Percentiles rank a stretch among this genome's conserved stretches.
phyloP scores from a whole-genome alignment of 768 basidiomycete genomes.

The Clitopilus hobsonii region DNA sequence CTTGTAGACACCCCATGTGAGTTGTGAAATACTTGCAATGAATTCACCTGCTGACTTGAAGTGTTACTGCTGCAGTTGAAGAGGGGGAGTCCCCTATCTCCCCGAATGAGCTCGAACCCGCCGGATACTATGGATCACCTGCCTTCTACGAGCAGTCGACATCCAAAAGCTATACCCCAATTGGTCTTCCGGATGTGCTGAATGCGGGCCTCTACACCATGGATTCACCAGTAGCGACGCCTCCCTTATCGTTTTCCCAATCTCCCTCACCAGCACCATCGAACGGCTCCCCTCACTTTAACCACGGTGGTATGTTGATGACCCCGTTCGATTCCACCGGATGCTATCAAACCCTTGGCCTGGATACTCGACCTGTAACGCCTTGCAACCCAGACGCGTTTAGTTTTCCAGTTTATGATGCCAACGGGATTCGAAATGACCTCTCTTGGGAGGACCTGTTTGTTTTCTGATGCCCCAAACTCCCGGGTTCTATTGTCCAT shows the following conservation, averaged over 20 bases:
- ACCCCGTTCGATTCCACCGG: not conserved
- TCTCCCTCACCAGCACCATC: not conserved
- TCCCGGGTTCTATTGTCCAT: no score
- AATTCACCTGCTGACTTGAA: no score
- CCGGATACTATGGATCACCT: no score
- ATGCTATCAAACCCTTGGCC: not conserved
- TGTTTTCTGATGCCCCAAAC: no score
- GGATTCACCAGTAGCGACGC: not conserved
- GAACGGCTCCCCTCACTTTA: not conserved
- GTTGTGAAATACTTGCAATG: no score
- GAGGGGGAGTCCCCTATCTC: no score
- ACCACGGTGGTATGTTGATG: not conserved
- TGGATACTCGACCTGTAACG: conserved; percentile 3
- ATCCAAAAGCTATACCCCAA: no score
- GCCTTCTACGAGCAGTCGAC: no score
- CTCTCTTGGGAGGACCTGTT: not conserved
- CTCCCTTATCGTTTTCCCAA: conserved; percentile 6
- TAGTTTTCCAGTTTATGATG: not conserved
- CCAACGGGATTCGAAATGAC: not conserved
- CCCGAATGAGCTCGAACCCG: no score
- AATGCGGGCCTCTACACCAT: conserved; percentile 8
- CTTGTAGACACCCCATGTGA: no score
- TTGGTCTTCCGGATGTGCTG: conserved; percentile 3
- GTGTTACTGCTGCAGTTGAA: no score
- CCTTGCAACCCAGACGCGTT: no score